Evolutionary conservation across 495 filamentous ascomycete genomes (phyloP).

Genomic region (Penicilliopsis zonata): DNA sequence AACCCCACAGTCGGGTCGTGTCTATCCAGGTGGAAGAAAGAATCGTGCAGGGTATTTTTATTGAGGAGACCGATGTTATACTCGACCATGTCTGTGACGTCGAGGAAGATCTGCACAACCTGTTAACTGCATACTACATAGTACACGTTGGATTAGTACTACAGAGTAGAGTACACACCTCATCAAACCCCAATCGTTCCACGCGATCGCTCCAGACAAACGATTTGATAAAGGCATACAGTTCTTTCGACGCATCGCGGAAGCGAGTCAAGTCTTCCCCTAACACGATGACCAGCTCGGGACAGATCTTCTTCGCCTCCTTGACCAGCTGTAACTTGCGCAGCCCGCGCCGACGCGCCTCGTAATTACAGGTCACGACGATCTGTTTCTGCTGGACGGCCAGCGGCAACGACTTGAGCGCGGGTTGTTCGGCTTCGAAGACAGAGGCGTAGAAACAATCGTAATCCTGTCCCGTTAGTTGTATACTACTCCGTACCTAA

Average conservation of each 20-base stretch:
- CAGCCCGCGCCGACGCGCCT: conserved; percentile 63
- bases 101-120: conserved; percentile 46
- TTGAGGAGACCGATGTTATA: conserved; percentile 70
- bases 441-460: conserved; percentile 93
- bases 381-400: conserved; percentile 81
- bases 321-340: conserved; percentile 72
- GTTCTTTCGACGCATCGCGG: conserved; percentile 69
- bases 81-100: conserved; percentile 73
- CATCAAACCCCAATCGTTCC: conserved; percentile 79
- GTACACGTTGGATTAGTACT: too few species aligned
- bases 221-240: conserved; percentile 55
- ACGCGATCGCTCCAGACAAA: conserved; percentile 65
- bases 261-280: conserved; percentile 83
- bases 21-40: conserved; percentile 71
- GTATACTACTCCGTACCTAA: background rate
- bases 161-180: conserved; percentile 30
- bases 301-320: conserved; percentile 70
- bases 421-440: conserved; percentile 68
- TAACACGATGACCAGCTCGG: conserved; percentile 72
- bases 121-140: background rate
- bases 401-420: conserved; percentile 58
- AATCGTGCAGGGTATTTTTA: conserved; percentile 42
- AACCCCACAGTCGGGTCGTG: conserved; percentile 73
- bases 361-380: conserved; percentile 91
- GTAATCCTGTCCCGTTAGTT: conserved; percentile 49